These are phyloP conservation scores for Irpex rosettiformis DNA, from an alignment of 1,284 basidiomycete species.

Conservation along the genomic window DNA sequence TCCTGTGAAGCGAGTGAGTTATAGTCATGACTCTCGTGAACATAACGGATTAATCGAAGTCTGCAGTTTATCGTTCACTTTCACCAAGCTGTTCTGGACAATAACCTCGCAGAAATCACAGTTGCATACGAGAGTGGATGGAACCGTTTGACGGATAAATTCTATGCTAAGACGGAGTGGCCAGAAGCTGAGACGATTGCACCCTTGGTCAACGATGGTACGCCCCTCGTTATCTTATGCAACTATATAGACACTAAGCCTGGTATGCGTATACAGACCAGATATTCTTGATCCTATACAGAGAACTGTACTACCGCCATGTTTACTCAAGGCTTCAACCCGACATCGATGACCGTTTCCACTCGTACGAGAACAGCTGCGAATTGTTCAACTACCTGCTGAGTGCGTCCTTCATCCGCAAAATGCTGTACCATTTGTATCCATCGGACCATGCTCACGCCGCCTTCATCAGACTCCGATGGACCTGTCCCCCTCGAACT, in stretches of 20 bases:
- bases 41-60: not conserved
- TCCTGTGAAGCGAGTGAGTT: conserved; percentile 72
- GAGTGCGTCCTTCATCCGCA: conserved; percentile 41
- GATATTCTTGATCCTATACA: conserved; percentile 94
- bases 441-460: not conserved
- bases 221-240: conserved; percentile 22
- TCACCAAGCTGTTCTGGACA: conserved; percentile 83
- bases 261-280: conserved; percentile 55
- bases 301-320: conserved; percentile 92
- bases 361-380: conserved; percentile 99
- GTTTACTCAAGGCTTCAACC: conserved; percentile 95
- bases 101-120: conserved; percentile 86
- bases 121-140: conserved; percentile 94
- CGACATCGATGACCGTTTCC: conserved; percentile 96
- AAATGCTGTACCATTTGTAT: not conserved
- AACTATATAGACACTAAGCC: not conserved
- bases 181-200: conserved; percentile 96
- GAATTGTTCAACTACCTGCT: conserved; percentile 96
- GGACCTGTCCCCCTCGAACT: conserved; percentile 90
- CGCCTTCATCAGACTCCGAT: conserved; percentile 70
- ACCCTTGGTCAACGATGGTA: conserved; percentile 89
- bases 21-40: conserved; percentile 5
- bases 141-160: conserved; percentile 96
- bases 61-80: conserved; percentile 86
- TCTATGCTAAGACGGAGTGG: conserved; percentile 94